A percentile compares a stretch with the other conserved stretches of the same genome.
Conservation (phyloP, 495 filamentous ascomycete genomes). For the Penicillium coffeae region DNA sequence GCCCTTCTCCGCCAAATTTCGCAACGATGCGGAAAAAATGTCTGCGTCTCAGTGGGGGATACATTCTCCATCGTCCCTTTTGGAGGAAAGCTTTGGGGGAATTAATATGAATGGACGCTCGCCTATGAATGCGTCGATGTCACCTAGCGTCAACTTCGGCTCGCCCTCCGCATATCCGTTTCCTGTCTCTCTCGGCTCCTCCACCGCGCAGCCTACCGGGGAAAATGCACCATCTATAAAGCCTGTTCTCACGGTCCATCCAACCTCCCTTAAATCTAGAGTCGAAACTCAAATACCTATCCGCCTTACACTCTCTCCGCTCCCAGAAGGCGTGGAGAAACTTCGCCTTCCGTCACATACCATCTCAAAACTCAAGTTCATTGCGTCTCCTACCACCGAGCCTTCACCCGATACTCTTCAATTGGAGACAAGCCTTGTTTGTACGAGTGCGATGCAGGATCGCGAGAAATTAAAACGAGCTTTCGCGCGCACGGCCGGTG, state of each 20-base stretch:
- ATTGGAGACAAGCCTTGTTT: conserved; percentile 75
- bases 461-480: conserved; percentile 58
- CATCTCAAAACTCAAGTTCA: conserved; percentile 85
- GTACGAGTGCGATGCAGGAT: conserved; percentile 88
- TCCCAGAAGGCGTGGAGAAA: conserved; percentile 69
- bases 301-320: conserved; percentile 64
- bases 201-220: conserved; percentile 24
- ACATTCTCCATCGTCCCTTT: conserved; percentile 51
- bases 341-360: conserved; percentile 83
- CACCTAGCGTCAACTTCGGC: conserved; percentile 32
- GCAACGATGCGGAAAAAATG: conserved; percentile 42
- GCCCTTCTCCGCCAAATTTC: conserved; percentile 37
- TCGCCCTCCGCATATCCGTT: conserved; percentile 31
- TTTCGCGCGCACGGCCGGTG: conserved; percentile 59
- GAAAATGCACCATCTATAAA: conserved; percentile 24
- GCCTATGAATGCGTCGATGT: conserved; percentile 28
- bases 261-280: conserved; percentile 74
- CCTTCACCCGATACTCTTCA: conserved; percentile 71
- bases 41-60: conserved; percentile 46
- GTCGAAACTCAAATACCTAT: conserved; percentile 94
- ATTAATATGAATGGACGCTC: conserved; percentile 43
- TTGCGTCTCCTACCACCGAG: conserved; percentile 60
- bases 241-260: conserved; percentile 54
- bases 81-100: conserved; percentile 43
- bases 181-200: conserved; percentile 33